phyloP scores from a whole-genome alignment of 202 grass and related monocot species.

The Panicum virgatum region DNA sequence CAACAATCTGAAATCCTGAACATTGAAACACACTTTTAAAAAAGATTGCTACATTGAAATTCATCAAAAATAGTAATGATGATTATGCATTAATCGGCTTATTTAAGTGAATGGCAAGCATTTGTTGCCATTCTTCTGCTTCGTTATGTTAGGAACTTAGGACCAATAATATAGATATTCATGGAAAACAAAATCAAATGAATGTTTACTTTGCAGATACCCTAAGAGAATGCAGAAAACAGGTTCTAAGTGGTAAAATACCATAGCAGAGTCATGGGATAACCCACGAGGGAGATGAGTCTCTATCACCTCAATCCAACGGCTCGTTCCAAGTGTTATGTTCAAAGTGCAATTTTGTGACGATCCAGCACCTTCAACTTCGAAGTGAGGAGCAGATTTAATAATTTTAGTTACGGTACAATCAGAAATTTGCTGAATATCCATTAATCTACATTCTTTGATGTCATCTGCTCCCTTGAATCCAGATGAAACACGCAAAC shows the following conservation, averaged over 20 bases:
- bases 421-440: constrained; percentile 83
- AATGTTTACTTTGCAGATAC: constrained; percentile 17
- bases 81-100: constrained; percentile 19
- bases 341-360: constrained; percentile 45
- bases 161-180: constrained; percentile 6
- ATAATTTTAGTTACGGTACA: constrained; percentile 70
- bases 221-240: constrained; percentile 28
- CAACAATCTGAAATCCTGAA: not conserved
- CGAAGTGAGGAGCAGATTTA: constrained; percentile 85
- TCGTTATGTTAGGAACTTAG: constrained; percentile 18
- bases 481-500: constrained; percentile 88
- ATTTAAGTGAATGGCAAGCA: constrained; percentile 4
- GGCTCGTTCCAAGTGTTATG: constrained; percentile 44
- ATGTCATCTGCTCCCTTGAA: constrained; percentile 90
- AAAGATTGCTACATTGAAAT: not conserved
- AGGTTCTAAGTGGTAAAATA: constrained; percentile 53
- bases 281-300: constrained; percentile 59
- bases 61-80: not conserved
- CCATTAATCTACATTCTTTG: constrained; percentile 79
- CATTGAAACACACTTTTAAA: not conserved
- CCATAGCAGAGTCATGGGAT: constrained; percentile 68
- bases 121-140: constrained; percentile 20
- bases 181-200: constrained; percentile 13
- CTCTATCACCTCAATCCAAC: constrained; percentile 82
- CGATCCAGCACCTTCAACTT: constrained; percentile 50